Conservation (phyloP, 2,329 filamentous ascomycete genomes). For the Fusarium napiforme region DNA sequence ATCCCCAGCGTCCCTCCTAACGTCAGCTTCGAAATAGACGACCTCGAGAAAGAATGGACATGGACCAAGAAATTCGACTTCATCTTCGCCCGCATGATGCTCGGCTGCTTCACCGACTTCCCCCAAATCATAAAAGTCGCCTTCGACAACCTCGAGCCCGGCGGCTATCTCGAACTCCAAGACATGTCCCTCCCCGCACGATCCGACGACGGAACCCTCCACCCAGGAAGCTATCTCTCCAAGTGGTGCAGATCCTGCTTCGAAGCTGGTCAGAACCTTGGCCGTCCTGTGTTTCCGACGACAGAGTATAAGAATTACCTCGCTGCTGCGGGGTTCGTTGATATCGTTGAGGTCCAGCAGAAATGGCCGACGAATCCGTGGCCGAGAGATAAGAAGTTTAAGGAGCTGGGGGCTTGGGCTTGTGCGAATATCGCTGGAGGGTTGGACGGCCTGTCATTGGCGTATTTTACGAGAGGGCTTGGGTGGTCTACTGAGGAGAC, state of each 20-base stretch:
- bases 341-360: constrained; percentile 13
- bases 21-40: constrained; percentile 20
- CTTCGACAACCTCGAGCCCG: constrained; percentile 22
- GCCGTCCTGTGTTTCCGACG: background rate
- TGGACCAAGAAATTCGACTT: constrained; percentile 23
- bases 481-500: constrained; percentile 25
- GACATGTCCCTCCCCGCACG: constrained; percentile 21
- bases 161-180: constrained; percentile 26
- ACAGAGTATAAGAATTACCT: constrained; percentile 25
- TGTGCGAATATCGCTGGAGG: constrained; percentile 34
- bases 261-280: constrained; percentile 2
- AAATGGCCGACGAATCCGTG: constrained; percentile 33
- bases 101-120: background rate
- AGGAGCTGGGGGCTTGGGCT: constrained; percentile 28
- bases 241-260: constrained; percentile 23
- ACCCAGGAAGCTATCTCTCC: constrained; percentile 17
- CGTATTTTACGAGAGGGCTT: constrained; percentile 41
- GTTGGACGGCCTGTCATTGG: constrained; percentile 44
- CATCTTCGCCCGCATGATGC: constrained; percentile 24
- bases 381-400: constrained; percentile 11
- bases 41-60: constrained; percentile 30
- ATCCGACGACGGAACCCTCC: constrained; percentile 20
- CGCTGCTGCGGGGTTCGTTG: constrained; percentile 13
- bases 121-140: background rate
- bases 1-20: constrained; percentile 17